Percentiles rank a stretch among this genome's conserved stretches.
phyloP scores from a whole-genome alignment of 169 alveolate species.

The Blepharisma undulans region DNA sequence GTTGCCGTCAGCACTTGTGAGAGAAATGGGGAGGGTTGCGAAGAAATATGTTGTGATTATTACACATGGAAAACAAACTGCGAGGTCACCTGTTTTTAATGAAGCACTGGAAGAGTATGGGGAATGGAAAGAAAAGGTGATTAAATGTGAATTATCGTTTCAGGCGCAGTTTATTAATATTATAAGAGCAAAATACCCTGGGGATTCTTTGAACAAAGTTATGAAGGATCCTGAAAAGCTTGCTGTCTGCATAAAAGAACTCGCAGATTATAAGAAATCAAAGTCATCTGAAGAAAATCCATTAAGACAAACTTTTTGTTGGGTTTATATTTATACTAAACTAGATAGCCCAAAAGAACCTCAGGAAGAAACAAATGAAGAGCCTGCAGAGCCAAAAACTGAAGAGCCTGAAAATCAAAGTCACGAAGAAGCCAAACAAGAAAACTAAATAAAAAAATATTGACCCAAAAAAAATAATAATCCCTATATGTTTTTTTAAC shows the following conservation, averaged over 20 bases:
- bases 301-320: slow-evolving; percentile 17
- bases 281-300: background rate
- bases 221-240: slow-evolving; percentile 52
- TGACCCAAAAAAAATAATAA: background rate
- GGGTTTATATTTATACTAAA: slow-evolving; percentile 19
- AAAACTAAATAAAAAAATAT: no score
- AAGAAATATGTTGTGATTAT: slow-evolving; percentile 47
- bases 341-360: background rate
- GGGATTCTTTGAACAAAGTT: slow-evolving; percentile 62
- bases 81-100: slow-evolving; percentile 56
- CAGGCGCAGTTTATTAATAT: slow-evolving; percentile 68
- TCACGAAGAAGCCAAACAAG: background rate
- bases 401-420: background rate
- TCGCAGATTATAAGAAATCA: background rate
- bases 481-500: background rate
- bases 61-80: slow-evolving; percentile 66
- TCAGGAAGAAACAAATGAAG: background rate
- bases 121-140: slow-evolving; percentile 49
- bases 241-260: background rate
- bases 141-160: slow-evolving; percentile 50
- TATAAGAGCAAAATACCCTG: slow-evolving; percentile 58
- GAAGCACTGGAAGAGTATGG: slow-evolving; percentile 41
- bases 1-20: slow-evolving; percentile 47
- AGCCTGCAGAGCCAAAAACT: background rate
- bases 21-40: slow-evolving; percentile 73